Percentiles rank a stretch among this genome's conserved stretches.
Evolutionary conservation across 2,329 filamentous ascomycete species (phyloP).

Genomic region (Lasiodiplodia citricola): DNA sequence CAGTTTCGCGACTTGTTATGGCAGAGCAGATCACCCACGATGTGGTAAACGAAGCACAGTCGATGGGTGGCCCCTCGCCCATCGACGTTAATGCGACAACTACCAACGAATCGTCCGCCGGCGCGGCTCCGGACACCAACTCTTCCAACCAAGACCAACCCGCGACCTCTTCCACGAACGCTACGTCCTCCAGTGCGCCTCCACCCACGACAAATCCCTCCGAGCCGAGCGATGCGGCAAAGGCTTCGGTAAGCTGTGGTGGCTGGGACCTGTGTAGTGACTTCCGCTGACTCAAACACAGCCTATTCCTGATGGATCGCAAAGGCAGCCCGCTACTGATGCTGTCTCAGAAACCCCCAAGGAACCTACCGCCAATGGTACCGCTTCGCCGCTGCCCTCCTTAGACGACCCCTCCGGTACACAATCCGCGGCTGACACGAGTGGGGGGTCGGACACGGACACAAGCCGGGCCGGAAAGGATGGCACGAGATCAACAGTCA

Average conservation of each 20-base stretch:
- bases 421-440: conserved; percentile 66
- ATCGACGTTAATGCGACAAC: conserved; percentile 70
- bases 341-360: conserved; percentile 30
- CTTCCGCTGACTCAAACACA: conserved; percentile 13
- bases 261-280: not conserved
- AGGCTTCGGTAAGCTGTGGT: conserved; percentile 35
- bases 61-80: conserved; percentile 67
- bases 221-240: conserved; percentile 15
- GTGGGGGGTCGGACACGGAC: conserved; percentile 79
- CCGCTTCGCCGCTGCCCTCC: conserved; percentile 41
- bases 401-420: conserved; percentile 36
- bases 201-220: conserved; percentile 27
- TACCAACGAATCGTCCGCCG: conserved; percentile 59
- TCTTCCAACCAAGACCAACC: conserved; percentile 39
- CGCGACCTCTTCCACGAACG: conserved; percentile 44
- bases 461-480: conserved; percentile 66
- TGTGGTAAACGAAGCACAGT: conserved; percentile 75
- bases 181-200: conserved; percentile 33
- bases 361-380: conserved; percentile 42
- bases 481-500: conserved; percentile 57
- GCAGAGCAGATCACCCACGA: conserved; percentile 72
- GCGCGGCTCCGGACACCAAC: conserved; percentile 46
- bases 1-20: conserved; percentile 69
- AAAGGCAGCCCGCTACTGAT: conserved; percentile 20
- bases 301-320: conserved; percentile 19